Conservation (phyloP, 352 stramenopile species). For the Globisporangium solare region DNA sequence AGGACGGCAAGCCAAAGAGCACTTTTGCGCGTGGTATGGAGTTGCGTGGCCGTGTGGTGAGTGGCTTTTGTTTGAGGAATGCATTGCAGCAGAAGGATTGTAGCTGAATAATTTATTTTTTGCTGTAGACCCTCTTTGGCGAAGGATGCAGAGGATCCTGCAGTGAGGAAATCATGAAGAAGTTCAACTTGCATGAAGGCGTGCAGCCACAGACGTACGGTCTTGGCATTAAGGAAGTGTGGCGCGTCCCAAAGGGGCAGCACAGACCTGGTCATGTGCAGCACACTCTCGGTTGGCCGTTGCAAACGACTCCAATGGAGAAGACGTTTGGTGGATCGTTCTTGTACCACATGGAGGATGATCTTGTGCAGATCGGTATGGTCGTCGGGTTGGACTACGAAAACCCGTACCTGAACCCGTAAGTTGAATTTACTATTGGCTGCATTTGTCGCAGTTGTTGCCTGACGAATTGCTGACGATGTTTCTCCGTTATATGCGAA, state of each 20-base stretch:
- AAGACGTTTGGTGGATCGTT: slow-evolving; percentile 98
- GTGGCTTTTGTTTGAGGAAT: slow-evolving; percentile 8
- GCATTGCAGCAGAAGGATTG: slow-evolving; percentile 6
- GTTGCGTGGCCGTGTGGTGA: slow-evolving; percentile 86
- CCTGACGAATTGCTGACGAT: slow-evolving; percentile 1
- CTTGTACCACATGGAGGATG: slow-evolving; percentile 98
- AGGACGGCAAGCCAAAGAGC: slow-evolving; percentile 93
- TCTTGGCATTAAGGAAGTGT: slow-evolving; percentile 99
- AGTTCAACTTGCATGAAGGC: slow-evolving; percentile 93
- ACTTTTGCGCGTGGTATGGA: slow-evolving; percentile 98
- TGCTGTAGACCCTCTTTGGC: slow-evolving; percentile 94
- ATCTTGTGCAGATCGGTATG: slow-evolving; percentile 93
- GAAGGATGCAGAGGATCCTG: slow-evolving; percentile 97
- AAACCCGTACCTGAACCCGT: slow-evolving; percentile 98
- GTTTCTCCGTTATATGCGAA: not conserved
- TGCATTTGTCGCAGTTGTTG: not conserved
- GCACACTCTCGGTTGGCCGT: slow-evolving; percentile 97
- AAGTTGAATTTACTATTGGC: slow-evolving; percentile 5
- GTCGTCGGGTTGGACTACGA: slow-evolving; percentile 99
- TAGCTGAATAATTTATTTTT: not conserved
- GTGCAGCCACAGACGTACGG: slow-evolving; percentile 96
- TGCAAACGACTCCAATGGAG: slow-evolving; percentile 89
- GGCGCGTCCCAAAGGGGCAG: slow-evolving; percentile 89
- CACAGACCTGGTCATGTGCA: slow-evolving; percentile 94
- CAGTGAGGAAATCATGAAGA: slow-evolving; percentile 95